These are phyloP conservation scores for Sphaerobolus stellatus DNA, from an alignment of 1,284 basidiomycete genomes.

Conservation along the genomic window DNA sequence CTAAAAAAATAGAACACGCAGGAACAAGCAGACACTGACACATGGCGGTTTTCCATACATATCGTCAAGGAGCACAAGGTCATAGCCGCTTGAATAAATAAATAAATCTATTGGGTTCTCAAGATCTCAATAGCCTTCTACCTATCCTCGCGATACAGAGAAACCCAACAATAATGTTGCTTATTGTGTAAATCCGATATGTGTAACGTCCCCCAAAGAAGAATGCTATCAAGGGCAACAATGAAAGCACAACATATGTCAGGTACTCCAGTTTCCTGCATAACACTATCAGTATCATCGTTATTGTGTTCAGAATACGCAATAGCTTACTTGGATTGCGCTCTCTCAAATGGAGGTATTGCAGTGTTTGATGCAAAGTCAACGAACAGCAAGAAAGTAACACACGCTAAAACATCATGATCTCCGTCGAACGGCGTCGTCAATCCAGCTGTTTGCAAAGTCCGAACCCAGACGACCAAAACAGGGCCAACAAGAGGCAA, in stretches of 20 bases:
- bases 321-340: slow-evolving; percentile 45
- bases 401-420: slow-evolving; percentile 67
- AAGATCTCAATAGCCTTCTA: no score
- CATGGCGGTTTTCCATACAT: no score
- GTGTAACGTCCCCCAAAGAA: slow-evolving; percentile 57
- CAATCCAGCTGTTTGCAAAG: slow-evolving; percentile 70
- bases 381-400: slow-evolving; percentile 61
- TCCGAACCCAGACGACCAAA: slow-evolving; percentile 88
- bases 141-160: slow-evolving; percentile 3
- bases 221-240: slow-evolving; percentile 54
- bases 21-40: no score
- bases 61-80: no score
- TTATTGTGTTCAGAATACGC: slow-evolving; percentile 2
- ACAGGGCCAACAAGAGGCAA: slow-evolving; percentile 80
- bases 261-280: slow-evolving; percentile 40
- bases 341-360: slow-evolving; percentile 18
- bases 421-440: slow-evolving; percentile 76
- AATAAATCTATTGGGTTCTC: no score
- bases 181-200: slow-evolving; percentile 47
- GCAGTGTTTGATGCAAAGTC: slow-evolving; percentile 20
- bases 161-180: slow-evolving; percentile 8
- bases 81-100: no score
- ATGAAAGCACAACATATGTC: slow-evolving; percentile 47
- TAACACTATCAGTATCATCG: slow-evolving; percentile 12
- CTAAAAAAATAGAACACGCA: no score